Base-by-base conservation (phyloP, 192 early-diverging fungal species). In the Dissophora globulifera region DNA sequence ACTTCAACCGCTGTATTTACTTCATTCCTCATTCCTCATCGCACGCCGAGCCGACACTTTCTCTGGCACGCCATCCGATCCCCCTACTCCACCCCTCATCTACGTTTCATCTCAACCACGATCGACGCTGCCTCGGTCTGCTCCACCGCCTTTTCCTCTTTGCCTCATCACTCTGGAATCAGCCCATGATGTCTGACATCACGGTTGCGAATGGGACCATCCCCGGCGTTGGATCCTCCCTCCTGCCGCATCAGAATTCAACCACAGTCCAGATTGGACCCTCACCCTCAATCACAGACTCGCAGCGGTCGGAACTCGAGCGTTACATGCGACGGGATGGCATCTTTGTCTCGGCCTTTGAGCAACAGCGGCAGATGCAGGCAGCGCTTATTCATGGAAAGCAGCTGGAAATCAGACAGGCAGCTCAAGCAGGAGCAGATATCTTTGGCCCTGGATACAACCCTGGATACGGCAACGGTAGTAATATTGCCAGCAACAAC, bases 391-490 rank as follows among this genome's bases (percentile, higher is more conserved):
- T 78, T 16, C 69, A 69, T 22, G 83, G 79, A 22, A 87, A 87
- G 51, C 68, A 79, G 9, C 67, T 50, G 11, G 84, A 84, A 43
- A 53, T 69, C 48, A 62, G 59, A 9, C 48, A 72, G 11, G 54
- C 62, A 46, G 61, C 61, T 5, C 79, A 82, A 38, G 54, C 59
- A 2, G 71, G 79, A 26, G 51, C 62, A 17, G 49, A 65, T 7
- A 32, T 74, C 7, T 87, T 85, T 81, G 89, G 90, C 7, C 65
- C 78, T 35, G 91, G 91, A 13, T 92, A 92, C 67, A 32, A 71
- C 52, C 62, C 70, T 19, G 85, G 85, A 1, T 82, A 72, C 47
- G 86, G 84, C 20, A 92, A 91, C 57, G 86, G 87, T 9, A 60
- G 49, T 1, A 81, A 83, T 12, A 25, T 30, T 22, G 27, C 22